A percentile compares a stretch with the other conserved stretches of the same genome.
These are phyloP conservation scores for Candida odintsovae DNA, from an alignment of 805 yeast genomes.

Conservation along the genomic window DNA sequence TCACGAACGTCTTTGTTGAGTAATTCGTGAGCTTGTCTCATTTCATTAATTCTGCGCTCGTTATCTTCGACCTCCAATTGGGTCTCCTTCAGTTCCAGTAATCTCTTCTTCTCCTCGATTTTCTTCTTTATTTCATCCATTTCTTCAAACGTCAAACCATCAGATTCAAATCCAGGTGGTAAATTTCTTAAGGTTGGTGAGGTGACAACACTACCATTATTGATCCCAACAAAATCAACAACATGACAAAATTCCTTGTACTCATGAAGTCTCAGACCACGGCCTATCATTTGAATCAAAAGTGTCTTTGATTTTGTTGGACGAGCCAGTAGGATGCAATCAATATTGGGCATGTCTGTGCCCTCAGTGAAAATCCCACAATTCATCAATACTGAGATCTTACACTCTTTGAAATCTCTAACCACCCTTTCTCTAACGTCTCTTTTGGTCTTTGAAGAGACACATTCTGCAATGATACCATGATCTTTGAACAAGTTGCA, in stretches of 20 bases:
- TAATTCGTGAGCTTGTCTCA: background rate
- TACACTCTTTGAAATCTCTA: conserved; percentile 53
- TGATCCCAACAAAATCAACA: conserved; percentile 69
- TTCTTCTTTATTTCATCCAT: conserved; percentile 23
- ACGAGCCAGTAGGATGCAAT: conserved; percentile 68
- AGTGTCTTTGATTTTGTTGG: conserved; percentile 75
- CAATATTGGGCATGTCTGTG: conserved; percentile 87
- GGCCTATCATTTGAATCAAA: conserved; percentile 82
- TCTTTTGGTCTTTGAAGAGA: conserved; percentile 59
- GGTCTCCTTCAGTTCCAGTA: conserved; percentile 8
- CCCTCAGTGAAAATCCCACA: conserved; percentile 94
- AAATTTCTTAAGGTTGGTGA: conserved; percentile 46
- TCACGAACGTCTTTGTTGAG: conserved; percentile 1
- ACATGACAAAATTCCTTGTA: conserved; percentile 66
- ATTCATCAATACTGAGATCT: conserved; percentile 70
- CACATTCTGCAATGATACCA: conserved; percentile 66
- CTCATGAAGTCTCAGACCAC: conserved; percentile 68
- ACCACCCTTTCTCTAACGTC: conserved; percentile 47
- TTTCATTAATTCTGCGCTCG: background rate
- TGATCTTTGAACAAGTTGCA: conserved; percentile 44
- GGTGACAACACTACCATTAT: conserved; percentile 46
- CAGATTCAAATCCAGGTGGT: conserved; percentile 16
- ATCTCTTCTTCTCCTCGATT: conserved; percentile 14
- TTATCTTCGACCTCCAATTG: conserved; percentile 7
- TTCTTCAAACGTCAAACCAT: conserved; percentile 29